Evolutionary conservation across 1,284 basidiomycete species (phyloP), one percentile per base, ranked within the genome.

Genomic region (Leccinum colubrinum): DNA sequence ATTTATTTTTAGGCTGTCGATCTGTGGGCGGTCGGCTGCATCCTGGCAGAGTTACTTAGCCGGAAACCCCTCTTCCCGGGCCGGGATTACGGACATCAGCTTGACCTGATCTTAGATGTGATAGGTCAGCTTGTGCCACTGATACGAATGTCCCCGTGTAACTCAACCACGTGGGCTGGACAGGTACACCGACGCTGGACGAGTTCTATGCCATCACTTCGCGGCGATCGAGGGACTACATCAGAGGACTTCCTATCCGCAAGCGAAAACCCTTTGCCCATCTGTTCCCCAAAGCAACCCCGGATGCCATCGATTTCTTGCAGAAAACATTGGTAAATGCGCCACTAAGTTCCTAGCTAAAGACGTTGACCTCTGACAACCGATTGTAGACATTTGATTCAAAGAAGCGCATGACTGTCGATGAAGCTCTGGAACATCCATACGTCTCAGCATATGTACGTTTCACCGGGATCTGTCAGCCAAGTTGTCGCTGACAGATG

Each of bases 161-260:
- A 22, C 57, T 58, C 27, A 53, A 51, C 25, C 48, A 35, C 61
- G 43, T 60, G 56, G 12, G 9, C 56, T 37, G 35, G 17, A 62
- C 70, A 83, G 83, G 86, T 48, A 95, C 94, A 2, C 93, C 93
- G 0, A 90, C 87, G 35, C 79, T 94, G 58, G 94, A 95, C 65
- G 92, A 95, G 72, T 94, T 94, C 74, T 91, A 94, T 74, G 85
- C 88, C 43, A 94, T 95, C 76, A 94, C 90, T 2, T 91, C 90
- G 3, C 81, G 87, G 43, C 82, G 93, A 56, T 94, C 91, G 55
- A 84, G 92, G 61, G 93, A 95, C 67, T 95, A 95, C 76, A 88
- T 95, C 66, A 85, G 90, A 46, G 83, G 86, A 3, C 79, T 93
- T 64, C 89, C 88, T 63, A 90, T 94, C 72, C 82, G 86, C 64